A percentile compares a stretch with the other conserved stretches of the same genome.
Evolutionary conservation across 352 stramenopile species (phyloP).

Genomic region (Peronospora farinosa): DNA sequence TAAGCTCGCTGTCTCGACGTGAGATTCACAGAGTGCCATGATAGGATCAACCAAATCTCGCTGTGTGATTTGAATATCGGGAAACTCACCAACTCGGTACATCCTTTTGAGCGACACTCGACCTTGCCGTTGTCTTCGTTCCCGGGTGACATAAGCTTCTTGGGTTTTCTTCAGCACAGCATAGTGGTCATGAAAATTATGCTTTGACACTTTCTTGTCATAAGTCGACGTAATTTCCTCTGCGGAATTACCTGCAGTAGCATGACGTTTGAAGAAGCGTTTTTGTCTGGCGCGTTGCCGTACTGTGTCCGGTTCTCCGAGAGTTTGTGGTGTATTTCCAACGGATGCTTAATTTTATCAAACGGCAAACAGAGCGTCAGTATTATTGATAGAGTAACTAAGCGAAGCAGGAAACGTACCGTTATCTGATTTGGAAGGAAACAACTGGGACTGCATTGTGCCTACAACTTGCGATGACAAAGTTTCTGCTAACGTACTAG

Average conservation of each 20-base stretch:
- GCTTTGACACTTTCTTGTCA: conserved; percentile 31
- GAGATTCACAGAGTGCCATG: conserved; percentile 50
- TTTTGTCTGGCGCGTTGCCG: conserved; percentile 7
- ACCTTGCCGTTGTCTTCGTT: conserved; percentile 41
- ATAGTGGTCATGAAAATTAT: conserved; percentile 63
- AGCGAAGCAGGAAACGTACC: conserved; percentile 1
- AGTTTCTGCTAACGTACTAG: conserved; percentile 1
- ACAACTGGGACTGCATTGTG: conserved; percentile 45
- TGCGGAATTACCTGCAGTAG: conserved; percentile 2
- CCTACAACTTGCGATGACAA: conserved; percentile 12
- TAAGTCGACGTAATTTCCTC: conserved; percentile 16
- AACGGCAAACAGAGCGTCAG: neutral
- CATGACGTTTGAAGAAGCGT: conserved; percentile 32
- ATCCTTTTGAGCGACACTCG: conserved; percentile 59
- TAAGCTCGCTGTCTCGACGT: conserved; percentile 36
- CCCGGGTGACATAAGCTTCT: conserved; percentile 44
- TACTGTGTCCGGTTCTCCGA: conserved; percentile 5
- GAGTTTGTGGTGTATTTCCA: conserved; percentile 3
- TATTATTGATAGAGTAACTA: neutral
- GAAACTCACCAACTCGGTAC: conserved; percentile 65
- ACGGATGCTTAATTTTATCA: conserved; percentile 10
- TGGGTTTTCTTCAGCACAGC: conserved; percentile 46
- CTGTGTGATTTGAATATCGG: conserved; percentile 75
- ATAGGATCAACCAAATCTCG: conserved; percentile 63
- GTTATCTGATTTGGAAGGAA: conserved; percentile 24